Conservation (phyloP, 495 filamentous ascomycete species). For the Aspergillus haitiensis region DNA sequence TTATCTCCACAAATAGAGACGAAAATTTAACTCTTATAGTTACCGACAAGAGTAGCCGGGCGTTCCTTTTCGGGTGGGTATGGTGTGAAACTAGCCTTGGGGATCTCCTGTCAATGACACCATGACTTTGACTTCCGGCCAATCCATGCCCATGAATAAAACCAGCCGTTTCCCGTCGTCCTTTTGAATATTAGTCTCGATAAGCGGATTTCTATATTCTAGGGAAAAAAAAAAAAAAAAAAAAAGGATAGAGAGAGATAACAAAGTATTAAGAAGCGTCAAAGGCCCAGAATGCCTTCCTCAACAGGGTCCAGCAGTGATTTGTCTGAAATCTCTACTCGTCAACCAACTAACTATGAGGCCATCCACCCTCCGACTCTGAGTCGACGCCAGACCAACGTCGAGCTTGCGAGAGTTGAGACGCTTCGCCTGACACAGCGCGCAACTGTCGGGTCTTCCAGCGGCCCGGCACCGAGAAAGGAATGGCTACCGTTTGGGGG, state of each 20-base stretch:
- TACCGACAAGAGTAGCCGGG: neutral
- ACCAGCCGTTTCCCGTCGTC: neutral
- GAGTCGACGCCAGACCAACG: constrained; percentile 29
- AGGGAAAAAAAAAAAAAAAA: neutral
- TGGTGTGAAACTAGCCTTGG: constrained; percentile 5
- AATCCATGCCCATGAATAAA: constrained; percentile 7
- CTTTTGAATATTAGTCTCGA: neutral
- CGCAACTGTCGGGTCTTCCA: constrained; percentile 36
- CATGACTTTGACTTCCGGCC: constrained; percentile 17
- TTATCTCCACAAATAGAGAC: neutral
- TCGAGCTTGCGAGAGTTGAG: constrained; percentile 38
- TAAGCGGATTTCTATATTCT: neutral
- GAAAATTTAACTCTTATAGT: neutral
- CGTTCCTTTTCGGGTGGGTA: neutral
- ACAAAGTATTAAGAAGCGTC: too few species aligned
- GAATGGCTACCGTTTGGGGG: constrained; percentile 40
- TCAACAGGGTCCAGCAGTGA: neutral
- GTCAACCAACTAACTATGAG: neutral
- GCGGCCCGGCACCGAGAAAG: constrained; percentile 23
- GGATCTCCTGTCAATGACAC: constrained; percentile 14
- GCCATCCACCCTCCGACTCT: constrained; percentile 18
- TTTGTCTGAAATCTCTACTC: constrained; percentile 7
- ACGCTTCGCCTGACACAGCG: constrained; percentile 36
- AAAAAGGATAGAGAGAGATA: neutral
- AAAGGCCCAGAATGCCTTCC: constrained; percentile 2